Conservation (phyloP, 257 asterid genomes). For the Solanum okadae region DNA sequence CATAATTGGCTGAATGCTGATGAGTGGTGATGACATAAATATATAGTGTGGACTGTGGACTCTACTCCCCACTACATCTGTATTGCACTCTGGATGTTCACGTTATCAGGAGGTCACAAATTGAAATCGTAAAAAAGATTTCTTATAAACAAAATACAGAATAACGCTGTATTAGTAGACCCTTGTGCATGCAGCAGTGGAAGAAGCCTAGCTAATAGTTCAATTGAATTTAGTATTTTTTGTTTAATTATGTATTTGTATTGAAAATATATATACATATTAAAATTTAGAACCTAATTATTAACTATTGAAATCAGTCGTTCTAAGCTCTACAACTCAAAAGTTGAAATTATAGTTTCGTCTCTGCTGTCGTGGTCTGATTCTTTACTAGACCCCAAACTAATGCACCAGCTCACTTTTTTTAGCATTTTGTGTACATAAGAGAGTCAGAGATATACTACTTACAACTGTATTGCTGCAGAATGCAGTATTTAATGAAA, state of each 20-base stretch:
- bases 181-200: fast-evolving
- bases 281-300: too few species aligned
- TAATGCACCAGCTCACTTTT: not conserved
- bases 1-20: not conserved
- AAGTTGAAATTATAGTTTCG: not conserved
- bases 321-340: not conserved
- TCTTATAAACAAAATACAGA: fast-evolving
- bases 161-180: too few species aligned
- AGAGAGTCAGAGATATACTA: not conserved
- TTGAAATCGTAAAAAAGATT: not conserved
- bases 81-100: not conserved
- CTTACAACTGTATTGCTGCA: not conserved
- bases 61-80: not conserved
- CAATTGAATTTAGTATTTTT: too few species aligned
- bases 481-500: not conserved
- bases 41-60: not conserved
- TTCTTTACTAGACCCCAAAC: too few species aligned
- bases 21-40: not conserved
- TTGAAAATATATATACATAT: too few species aligned
- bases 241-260: too few species aligned
- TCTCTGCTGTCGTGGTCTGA: too few species aligned
- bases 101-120: not conserved
- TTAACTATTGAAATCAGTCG: too few species aligned
- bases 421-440: not conserved
- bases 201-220: too few species aligned